Percentiles rank a stretch among this genome's conserved stretches.
Evolutionary conservation across 2,329 filamentous ascomycete species (phyloP).

Genomic region (Taxawa tesnikishii): DNA sequence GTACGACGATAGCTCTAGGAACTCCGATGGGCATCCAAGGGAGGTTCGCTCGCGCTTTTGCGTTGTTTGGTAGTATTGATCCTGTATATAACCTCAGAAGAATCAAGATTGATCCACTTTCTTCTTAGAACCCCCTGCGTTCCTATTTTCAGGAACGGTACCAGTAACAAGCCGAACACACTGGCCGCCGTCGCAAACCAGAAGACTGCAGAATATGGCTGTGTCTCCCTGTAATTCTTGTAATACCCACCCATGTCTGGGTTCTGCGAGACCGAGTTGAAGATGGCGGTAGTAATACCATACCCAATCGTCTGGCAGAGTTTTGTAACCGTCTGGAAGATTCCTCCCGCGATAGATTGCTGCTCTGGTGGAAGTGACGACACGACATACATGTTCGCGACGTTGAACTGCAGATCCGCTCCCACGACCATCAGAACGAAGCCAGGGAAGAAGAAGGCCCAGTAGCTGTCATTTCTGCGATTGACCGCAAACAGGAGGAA

Average conservation of each 20-base stretch:
- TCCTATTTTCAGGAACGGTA: slow-evolving; percentile 40
- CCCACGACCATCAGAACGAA: slow-evolving; percentile 51
- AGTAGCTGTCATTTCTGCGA: slow-evolving; percentile 44
- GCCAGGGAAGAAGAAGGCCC: slow-evolving; percentile 52
- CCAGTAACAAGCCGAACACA: slow-evolving; percentile 30
- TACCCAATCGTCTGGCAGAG: slow-evolving; percentile 48
- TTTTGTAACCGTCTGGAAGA: slow-evolving; percentile 55
- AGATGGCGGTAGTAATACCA: slow-evolving; percentile 50
- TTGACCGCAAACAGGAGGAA: slow-evolving; percentile 48
- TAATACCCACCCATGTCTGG: slow-evolving; percentile 26
- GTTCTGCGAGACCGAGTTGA: slow-evolving; percentile 29
- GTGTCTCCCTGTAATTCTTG: slow-evolving; percentile 25
- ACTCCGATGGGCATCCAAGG: no score
- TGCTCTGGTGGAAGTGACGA: slow-evolving; percentile 49
- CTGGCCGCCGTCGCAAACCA: slow-evolving; percentile 37
- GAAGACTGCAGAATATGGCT: slow-evolving; percentile 41
- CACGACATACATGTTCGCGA: slow-evolving; percentile 63
- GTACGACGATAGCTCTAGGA: no score
- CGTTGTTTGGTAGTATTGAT: no score
- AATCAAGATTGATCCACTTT: neutral
- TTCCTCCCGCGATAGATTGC: slow-evolving; percentile 53
- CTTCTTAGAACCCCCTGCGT: slow-evolving; percentile 35
- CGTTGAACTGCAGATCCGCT: slow-evolving; percentile 59
- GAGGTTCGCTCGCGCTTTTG: no score
- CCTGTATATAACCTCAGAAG: no score